Conservation (phyloP, 139 green algal genomes). For the Helicosporidium sp. region DNA sequence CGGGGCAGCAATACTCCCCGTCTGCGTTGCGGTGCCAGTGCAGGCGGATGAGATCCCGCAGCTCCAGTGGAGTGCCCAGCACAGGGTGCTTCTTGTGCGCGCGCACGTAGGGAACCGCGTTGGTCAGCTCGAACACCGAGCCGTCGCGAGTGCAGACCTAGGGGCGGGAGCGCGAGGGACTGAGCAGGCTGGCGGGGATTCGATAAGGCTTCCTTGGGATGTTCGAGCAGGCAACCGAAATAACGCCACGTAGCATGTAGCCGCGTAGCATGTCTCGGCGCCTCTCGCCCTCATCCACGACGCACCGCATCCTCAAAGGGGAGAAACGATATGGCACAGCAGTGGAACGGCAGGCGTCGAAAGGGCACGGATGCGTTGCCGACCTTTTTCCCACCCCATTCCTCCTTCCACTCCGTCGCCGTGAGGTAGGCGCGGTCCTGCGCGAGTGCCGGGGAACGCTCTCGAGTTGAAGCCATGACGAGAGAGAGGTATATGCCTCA, state of each 20-base stretch:
- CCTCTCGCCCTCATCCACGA: no score
- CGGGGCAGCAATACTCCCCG: slow-evolving; percentile 68
- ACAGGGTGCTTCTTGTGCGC: slow-evolving; percentile 71
- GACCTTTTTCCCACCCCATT: slow-evolving; percentile 54
- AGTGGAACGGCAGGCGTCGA: slow-evolving; percentile 72
- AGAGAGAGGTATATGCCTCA: no score
- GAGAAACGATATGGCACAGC: slow-evolving; percentile 79
- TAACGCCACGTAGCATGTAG: no score
- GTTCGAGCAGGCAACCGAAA: no score
- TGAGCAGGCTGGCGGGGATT: no score
- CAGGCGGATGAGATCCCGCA: slow-evolving; percentile 70
- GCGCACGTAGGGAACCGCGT: slow-evolving; percentile 68
- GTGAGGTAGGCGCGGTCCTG: slow-evolving; percentile 60
- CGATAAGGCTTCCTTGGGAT: no score
- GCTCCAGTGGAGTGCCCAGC: slow-evolving; percentile 50
- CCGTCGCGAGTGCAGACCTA: slow-evolving; percentile 60
- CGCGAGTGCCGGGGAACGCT: no score
- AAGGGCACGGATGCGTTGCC: slow-evolving; percentile 25
- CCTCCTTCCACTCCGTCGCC: slow-evolving; percentile 67
- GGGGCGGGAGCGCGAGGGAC: no score
- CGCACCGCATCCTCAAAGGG: slow-evolving; percentile 80
- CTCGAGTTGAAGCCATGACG: no score
- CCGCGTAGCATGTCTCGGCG: no score
- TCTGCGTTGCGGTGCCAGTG: slow-evolving; percentile 80
- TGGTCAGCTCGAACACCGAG: slow-evolving; percentile 54